Conservation (phyloP, 176 grass and related monocot genomes). For the Elymus sibiricus region DNA sequence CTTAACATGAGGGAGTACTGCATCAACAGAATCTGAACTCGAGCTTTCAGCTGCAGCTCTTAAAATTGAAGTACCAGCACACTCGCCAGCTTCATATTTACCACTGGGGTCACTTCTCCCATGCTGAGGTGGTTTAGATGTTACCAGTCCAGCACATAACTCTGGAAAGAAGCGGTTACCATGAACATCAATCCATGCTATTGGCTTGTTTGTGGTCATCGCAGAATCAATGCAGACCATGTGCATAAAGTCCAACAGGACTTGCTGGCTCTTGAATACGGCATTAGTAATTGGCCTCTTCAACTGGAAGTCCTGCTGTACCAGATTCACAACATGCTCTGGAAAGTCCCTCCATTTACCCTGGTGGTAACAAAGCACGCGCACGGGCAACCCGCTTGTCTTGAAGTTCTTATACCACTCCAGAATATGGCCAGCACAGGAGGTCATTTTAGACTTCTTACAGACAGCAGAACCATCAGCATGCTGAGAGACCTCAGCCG, state of each 20-base stretch:
- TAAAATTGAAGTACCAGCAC: conserved; percentile 15
- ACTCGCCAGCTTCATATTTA: conserved; percentile 19
- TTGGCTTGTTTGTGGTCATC: conserved; percentile 47
- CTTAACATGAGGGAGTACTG: conserved; percentile 44
- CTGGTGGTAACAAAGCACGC: conserved; percentile 63
- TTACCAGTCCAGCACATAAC: conserved; percentile 30
- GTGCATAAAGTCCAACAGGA: conserved; percentile 73
- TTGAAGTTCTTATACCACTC: conserved; percentile 63
- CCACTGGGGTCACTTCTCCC: conserved; percentile 24
- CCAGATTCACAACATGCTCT: conserved; percentile 45
- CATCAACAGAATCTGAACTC: conserved; percentile 57
- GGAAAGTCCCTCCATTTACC: conserved; percentile 82
- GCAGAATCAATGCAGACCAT: conserved; percentile 58
- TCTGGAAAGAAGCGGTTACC: conserved; percentile 63
- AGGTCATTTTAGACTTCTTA: conserved; percentile 33
- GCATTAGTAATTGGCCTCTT: conserved; percentile 67
- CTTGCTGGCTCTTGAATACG: conserved; percentile 38
- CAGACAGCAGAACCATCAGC: not conserved
- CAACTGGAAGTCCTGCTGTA: conserved; percentile 47
- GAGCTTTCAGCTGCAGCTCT: conserved; percentile 62
- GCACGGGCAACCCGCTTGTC: conserved; percentile 62
- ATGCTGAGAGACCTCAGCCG: not conserved
- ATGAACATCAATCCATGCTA: conserved; percentile 81
- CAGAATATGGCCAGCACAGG: conserved; percentile 39
- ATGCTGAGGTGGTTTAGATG: conserved; percentile 28